Percentiles rank a stretch among this genome's conserved stretches.
These are phyloP conservation scores for Asterochloris sp. DNA, from an alignment of 139 green algal species.

Conservation along the genomic window DNA sequence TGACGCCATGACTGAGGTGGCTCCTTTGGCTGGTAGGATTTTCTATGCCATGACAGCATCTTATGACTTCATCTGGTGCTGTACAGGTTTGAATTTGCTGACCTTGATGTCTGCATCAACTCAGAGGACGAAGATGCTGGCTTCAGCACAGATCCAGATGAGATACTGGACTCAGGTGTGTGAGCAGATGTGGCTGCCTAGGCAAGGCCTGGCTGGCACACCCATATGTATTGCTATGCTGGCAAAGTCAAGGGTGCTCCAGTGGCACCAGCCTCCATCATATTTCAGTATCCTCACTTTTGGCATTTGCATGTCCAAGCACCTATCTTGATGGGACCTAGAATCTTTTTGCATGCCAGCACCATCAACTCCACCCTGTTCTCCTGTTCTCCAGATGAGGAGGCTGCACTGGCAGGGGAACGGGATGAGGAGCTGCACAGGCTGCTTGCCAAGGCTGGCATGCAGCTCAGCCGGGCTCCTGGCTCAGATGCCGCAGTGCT, in stretches of 20 bases:
- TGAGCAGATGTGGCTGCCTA: neutral
- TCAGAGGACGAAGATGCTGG: constrained; percentile 26
- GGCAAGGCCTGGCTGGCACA: neutral
- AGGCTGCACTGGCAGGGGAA: neutral
- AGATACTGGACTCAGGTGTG: constrained; percentile 34
- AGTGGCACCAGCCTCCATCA: neutral
- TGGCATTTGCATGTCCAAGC: no score
- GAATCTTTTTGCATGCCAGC: neutral
- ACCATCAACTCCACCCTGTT: neutral
- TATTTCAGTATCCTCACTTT: neutral
- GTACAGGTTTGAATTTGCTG: constrained; percentile 43
- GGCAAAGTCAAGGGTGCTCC: neutral
- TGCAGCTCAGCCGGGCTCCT: constrained; percentile 33
- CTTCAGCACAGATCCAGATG: constrained; percentile 39
- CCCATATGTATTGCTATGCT: neutral
- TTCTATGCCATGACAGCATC: no score
- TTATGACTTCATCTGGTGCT: no score
- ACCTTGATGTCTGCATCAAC: constrained; percentile 35
- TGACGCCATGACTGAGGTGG: no score
- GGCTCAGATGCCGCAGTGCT: constrained; percentile 1
- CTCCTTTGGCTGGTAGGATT: no score
- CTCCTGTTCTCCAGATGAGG: neutral
- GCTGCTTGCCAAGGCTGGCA: constrained; percentile 32
- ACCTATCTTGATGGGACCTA: no score
- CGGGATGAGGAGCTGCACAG: constrained; percentile 42